Evolutionary conservation across 306 rosid species (phyloP).

Genomic region (Pyrus pyrifolia): DNA sequence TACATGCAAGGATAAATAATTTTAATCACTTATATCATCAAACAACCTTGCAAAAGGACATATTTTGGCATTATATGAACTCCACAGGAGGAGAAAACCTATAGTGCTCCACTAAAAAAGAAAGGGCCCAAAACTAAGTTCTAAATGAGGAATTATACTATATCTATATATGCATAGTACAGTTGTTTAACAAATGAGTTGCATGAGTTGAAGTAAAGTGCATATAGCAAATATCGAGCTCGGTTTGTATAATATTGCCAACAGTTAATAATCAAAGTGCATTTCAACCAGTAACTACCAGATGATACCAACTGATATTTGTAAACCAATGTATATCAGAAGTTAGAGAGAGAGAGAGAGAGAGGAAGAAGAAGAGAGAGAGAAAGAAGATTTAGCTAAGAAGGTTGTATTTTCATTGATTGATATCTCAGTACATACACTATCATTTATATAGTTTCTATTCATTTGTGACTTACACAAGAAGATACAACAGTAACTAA

Average conservation of each 20-base stretch:
- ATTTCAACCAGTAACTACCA: neutral
- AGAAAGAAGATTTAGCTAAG: too few relatives aligned
- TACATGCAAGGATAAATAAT: neutral
- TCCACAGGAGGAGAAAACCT: neutral
- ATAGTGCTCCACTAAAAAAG: conserved; percentile 18
- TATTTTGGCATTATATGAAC: neutral
- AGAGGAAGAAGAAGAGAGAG: too few relatives aligned
- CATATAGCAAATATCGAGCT: neutral
- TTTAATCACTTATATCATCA: neutral
- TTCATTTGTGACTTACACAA: too few relatives aligned
- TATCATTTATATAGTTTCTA: too few relatives aligned
- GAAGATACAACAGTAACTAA: too few relatives aligned
- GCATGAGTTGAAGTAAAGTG: neutral
- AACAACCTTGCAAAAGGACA: neutral
- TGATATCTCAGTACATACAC: too few relatives aligned
- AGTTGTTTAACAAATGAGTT: neutral
- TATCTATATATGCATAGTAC: neutral
- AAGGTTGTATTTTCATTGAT: too few relatives aligned
- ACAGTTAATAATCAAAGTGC: neutral
- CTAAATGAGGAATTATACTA: neutral
- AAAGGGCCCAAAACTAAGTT: neutral
- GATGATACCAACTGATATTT: neutral
- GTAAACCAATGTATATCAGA: too few relatives aligned
- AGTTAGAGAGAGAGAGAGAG: too few relatives aligned
- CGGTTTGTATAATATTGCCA: neutral